These are phyloP conservation scores for Schwanniomyces occidentalis DNA, from an alignment of 805 yeast genomes.

Conservation along the genomic window DNA sequence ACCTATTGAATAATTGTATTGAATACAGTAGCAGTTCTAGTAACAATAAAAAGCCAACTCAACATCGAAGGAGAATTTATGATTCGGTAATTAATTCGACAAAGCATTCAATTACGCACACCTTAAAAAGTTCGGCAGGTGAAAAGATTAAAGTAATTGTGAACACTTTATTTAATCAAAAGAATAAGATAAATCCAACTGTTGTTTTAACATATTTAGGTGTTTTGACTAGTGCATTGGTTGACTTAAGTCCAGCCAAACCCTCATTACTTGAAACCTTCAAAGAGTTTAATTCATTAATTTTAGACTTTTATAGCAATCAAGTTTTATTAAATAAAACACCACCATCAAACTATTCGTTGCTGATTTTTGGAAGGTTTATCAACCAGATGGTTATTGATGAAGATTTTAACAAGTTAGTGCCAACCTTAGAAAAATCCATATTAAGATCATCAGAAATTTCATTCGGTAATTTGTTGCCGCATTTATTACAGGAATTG, in stretches of 20 bases:
- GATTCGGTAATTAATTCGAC: constrained; percentile 30
- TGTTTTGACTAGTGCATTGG: constrained; percentile 21
- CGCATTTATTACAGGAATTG: constrained; percentile 42
- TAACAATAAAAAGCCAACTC: constrained; percentile 1
- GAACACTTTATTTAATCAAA: background rate
- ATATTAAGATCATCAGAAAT: constrained; percentile 76
- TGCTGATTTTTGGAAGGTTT: constrained; percentile 45
- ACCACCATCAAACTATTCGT: constrained; percentile 35
- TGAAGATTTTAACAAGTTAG: constrained; percentile 39
- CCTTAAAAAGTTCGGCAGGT: constrained; percentile 4
- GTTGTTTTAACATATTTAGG: constrained; percentile 21
- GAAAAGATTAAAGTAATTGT: background rate
- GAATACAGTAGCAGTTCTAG: constrained; percentile 6
- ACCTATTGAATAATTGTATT: constrained; percentile 34
- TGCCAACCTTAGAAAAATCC: constrained; percentile 72
- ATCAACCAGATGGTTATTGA: constrained; percentile 41
- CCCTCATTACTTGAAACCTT: constrained; percentile 22
- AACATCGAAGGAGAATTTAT: constrained; percentile 23
- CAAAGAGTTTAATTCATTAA: constrained; percentile 4
- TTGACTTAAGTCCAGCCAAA: constrained; percentile 22
- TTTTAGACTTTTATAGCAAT: constrained; percentile 29
- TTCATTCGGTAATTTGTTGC: constrained; percentile 56
- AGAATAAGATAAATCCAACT: constrained; percentile 1
- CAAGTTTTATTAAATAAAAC: constrained; percentile 48
- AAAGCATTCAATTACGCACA: constrained; percentile 19